A percentile compares a stretch with the other conserved stretches of the same genome.
phyloP scores from a whole-genome alignment of 2,329 filamentous ascomycete species.

The Ceratocystis variospora region DNA sequence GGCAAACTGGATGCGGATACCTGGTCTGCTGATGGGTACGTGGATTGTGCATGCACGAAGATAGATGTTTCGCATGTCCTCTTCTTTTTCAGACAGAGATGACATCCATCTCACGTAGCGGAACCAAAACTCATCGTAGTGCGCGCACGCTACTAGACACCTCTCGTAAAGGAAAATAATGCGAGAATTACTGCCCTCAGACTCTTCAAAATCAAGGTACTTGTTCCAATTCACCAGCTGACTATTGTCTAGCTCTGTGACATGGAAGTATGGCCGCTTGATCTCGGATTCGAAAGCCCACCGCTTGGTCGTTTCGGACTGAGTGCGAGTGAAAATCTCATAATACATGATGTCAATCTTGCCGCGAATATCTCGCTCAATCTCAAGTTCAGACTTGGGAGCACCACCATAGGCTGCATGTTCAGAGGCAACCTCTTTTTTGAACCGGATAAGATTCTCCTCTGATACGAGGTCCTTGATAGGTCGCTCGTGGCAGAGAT shows the following conservation, averaged over 20 bases:
- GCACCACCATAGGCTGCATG: constrained; percentile 36
- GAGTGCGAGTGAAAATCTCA: constrained; percentile 65
- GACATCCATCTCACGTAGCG: constrained; percentile 95
- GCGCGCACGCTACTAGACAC: constrained; percentile 79
- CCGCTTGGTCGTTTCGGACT: constrained; percentile 77
- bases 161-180: constrained; percentile 82
- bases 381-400: constrained; percentile 56
- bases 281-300: constrained; percentile 93
- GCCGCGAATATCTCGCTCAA: constrained; percentile 67
- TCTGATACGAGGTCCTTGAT: constrained; percentile 57
- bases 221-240: constrained; percentile 88
- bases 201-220: constrained; percentile 91
- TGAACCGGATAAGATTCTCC: constrained; percentile 54
- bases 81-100: constrained; percentile 63
- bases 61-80: constrained; percentile 86
- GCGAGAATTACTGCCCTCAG: constrained; percentile 61
- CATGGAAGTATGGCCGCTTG: constrained; percentile 93
- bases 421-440: constrained; percentile 58
- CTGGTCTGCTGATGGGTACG: constrained; percentile 73
- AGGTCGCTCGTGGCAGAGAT: constrained; percentile 58
- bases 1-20: constrained; percentile 77
- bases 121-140: constrained; percentile 97
- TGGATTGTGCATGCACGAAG: constrained; percentile 73
- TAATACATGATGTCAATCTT: constrained; percentile 72
- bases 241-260: constrained; percentile 75